Base-by-base conservation (phyloP, 2,329 filamentous ascomycete genomes). In the Aspergillus melleus region DNA sequence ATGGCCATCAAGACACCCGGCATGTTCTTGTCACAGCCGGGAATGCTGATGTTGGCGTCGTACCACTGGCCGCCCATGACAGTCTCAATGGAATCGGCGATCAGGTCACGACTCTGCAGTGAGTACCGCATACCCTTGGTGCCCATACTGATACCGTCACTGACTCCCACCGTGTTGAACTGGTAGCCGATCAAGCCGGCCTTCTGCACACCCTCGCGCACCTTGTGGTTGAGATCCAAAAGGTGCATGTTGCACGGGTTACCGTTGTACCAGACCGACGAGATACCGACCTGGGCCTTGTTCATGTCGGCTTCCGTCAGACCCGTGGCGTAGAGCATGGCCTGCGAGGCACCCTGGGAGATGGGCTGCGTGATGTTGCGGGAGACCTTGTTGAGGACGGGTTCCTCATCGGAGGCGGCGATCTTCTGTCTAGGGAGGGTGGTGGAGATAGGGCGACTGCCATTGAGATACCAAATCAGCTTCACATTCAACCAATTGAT, bases 221-320 rank as follows among this genome's bases (percentile, higher is more conserved):
- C 90, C 65, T 89, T 81, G 76, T 89, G 84, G 74, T 91, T 96
- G 62, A 99, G 86, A 72, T 96, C 91, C 78, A 99, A 84, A 63
- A 99, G 82, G 79, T 99, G 95, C 94, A 97, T 99, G 81, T 99
- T 99, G 84, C 95, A 99, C 26, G 95, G 95, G 80, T 99, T 99
- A 59, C 95, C 95, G 69, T 92, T 90, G 80, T 94, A 97, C 95
- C 95, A 99, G 62, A 98, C 93, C 6, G 93, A 97, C 47, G 94
- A 96, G 75, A 99, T 98, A 67, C 95, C 95, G 68, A 99, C 89
- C 82, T 99, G 96, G 26, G 95, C 90, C 83, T 98, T 99, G 81
- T 90, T 89, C 88, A 98, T 91, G 77, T 96, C 93, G 58, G 85
- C 84, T 73, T 96, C 91, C 47, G 81, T 86, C 70, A 99, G 82